A percentile compares a stretch with the other conserved stretches of the same genome.
phyloP scores from a whole-genome alignment of 441 rosid genomes.

The Rhodomyrtus psidioides region DNA sequence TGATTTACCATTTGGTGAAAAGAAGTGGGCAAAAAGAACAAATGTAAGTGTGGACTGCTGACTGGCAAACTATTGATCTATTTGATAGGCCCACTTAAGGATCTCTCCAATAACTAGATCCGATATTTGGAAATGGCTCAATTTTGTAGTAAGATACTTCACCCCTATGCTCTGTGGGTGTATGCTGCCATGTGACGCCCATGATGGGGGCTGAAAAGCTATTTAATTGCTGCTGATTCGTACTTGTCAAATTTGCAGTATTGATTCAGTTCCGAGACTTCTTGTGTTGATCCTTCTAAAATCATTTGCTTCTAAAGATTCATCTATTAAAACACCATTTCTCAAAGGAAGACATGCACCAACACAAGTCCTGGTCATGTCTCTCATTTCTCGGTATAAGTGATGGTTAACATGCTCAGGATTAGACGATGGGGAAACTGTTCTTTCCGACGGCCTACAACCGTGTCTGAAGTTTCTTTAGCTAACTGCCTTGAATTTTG shows the following conservation, averaged over 20 bases:
- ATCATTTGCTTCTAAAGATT: neutral
- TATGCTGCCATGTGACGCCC: neutral
- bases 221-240: neutral
- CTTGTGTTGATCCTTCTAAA: neutral
- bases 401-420: neutral
- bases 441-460: neutral
- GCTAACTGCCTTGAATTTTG: neutral
- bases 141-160: neutral
- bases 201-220: neutral
- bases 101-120: neutral
- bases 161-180: neutral
- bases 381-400: neutral
- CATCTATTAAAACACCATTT: neutral
- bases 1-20: neutral
- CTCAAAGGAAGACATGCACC: neutral
- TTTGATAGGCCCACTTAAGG: neutral
- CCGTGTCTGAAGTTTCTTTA: neutral
- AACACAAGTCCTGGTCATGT: neutral
- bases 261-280: neutral
- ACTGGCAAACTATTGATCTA: neutral
- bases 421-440: neutral
- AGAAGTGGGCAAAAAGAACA: neutral
- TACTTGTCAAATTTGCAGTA: neutral
- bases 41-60: neutral
- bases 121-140: neutral